These are phyloP conservation scores for Trichoderma lentiforme DNA, from an alignment of 2,329 filamentous ascomycete species.

Conservation along the genomic window DNA sequence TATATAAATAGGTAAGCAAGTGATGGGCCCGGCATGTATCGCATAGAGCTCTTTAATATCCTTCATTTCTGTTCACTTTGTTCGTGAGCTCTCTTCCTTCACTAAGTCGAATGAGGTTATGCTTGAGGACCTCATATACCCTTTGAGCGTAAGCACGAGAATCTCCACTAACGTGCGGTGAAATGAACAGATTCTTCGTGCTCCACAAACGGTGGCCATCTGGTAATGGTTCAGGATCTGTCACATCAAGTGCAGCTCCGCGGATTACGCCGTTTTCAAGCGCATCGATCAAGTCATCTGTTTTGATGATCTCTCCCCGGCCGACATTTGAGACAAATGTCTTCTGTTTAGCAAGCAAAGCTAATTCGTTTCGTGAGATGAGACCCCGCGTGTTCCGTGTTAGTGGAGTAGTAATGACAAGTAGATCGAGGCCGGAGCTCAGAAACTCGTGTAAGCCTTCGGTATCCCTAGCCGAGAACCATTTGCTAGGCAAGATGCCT, in stretches of 20 bases:
- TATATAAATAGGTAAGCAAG: neutral
- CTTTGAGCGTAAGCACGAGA: slow-evolving; percentile 41
- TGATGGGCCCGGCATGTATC: neutral
- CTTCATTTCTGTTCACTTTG: slow-evolving; percentile 36
- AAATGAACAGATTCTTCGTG: slow-evolving; percentile 64
- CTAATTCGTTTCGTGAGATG: slow-evolving; percentile 50
- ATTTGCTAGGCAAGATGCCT: slow-evolving; percentile 46
- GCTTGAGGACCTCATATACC: slow-evolving; percentile 40
- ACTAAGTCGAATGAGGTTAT: slow-evolving; percentile 39
- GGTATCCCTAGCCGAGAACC: slow-evolving; percentile 47
- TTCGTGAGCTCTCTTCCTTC: slow-evolving; percentile 40
- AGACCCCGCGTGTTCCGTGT: slow-evolving; percentile 47
- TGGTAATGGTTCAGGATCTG: slow-evolving; percentile 74
- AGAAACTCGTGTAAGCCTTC: slow-evolving; percentile 50
- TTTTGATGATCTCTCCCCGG: slow-evolving; percentile 52
- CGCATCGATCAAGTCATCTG: slow-evolving; percentile 58
- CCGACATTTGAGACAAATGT: slow-evolving; percentile 71
- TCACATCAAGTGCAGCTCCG: slow-evolving; percentile 74
- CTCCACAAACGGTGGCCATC: slow-evolving; percentile 66
- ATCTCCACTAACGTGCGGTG: slow-evolving; percentile 46
- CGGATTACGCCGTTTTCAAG: slow-evolving; percentile 45
- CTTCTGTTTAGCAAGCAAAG: slow-evolving; percentile 42
- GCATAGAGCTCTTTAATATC: slow-evolving; percentile 13
- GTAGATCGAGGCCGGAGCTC: slow-evolving; percentile 47
- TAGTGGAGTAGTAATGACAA: slow-evolving; percentile 51